These are phyloP conservation scores for Lactarius hatsudake DNA, from an alignment of 768 basidiomycete genomes.

Conservation along the genomic window DNA sequence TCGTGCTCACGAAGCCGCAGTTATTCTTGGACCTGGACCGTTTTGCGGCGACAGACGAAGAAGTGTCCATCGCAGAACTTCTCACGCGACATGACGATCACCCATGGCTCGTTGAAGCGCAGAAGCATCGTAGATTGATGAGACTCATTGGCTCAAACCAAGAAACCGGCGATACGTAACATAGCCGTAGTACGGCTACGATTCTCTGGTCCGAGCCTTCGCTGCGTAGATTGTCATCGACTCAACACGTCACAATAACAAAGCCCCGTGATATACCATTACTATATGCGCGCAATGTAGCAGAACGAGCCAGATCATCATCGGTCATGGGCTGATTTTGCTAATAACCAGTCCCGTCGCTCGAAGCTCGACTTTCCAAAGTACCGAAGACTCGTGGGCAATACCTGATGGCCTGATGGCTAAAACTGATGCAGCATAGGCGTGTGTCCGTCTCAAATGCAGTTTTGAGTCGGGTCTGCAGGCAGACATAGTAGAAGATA, in stretches of 20 bases:
- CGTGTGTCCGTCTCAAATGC: not conserved
- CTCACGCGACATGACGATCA: not conserved
- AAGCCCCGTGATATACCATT: not conserved
- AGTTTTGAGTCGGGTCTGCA: not conserved
- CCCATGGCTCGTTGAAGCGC: constrained; percentile 20
- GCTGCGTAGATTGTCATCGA: not conserved
- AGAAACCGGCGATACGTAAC: not conserved
- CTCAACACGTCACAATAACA: not conserved
- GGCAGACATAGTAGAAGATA: not conserved
- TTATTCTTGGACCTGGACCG: not conserved
- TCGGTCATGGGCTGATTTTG: not conserved
- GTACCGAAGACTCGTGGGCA: not conserved
- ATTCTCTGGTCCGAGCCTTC: not conserved
- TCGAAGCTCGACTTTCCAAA: not conserved
- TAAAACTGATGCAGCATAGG: not conserved
- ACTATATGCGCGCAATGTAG: not conserved
- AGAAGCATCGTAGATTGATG: constrained; percentile 13
- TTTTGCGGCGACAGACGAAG: not conserved
- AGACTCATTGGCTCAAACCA: constrained; percentile 8
- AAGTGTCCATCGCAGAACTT: not conserved
- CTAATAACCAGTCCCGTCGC: not conserved
- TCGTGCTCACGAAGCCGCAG: constrained; percentile 7
- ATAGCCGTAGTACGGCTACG: not conserved
- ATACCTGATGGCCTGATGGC: not conserved
- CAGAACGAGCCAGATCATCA: not conserved